phyloP scores from a whole-genome alignment of 2,329 filamentous ascomycete genomes.

The Allantophomopsis cytisporea region DNA sequence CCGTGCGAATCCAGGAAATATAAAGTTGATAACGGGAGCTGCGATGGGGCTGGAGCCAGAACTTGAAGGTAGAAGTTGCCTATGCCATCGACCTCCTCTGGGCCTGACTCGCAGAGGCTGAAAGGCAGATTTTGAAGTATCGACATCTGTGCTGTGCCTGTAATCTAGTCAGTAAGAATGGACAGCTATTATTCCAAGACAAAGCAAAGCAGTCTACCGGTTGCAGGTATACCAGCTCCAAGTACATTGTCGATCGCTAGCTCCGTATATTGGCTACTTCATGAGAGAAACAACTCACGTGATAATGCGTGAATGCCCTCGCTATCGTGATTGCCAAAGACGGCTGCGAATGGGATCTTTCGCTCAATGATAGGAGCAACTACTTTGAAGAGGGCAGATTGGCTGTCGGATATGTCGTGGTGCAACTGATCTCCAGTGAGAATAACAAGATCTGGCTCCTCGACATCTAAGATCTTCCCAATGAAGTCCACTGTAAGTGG shows the following conservation, averaged over 20 bases:
- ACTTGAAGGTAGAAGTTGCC: constrained; percentile 91
- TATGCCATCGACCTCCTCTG: constrained; percentile 69
- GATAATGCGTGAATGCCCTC: constrained; percentile 40
- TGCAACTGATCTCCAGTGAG: constrained; percentile 90
- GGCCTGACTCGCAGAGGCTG: constrained; percentile 68
- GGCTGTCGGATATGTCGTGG: constrained; percentile 73
- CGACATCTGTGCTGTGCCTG: constrained; percentile 55
- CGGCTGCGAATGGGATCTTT: constrained; percentile 79
- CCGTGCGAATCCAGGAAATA: constrained; percentile 87
- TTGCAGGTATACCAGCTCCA: constrained; percentile 8
- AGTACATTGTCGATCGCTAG: constrained; percentile 9
- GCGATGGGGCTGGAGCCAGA: constrained; percentile 58
- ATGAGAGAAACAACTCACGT: constrained; percentile 19
- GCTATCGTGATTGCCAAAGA: constrained; percentile 95
- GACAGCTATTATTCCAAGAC: constrained; percentile 11
- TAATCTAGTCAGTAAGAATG: constrained; percentile 17
- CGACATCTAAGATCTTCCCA: constrained; percentile 69
- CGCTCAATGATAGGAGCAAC: constrained; percentile 68
- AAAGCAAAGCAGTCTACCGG: constrained; percentile 7
- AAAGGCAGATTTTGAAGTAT: constrained; percentile 76
- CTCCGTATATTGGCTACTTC: constrained; percentile 9
- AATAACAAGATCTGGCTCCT: constrained; percentile 83
- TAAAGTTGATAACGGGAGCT: constrained; percentile 77
- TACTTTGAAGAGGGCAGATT: constrained; percentile 73
- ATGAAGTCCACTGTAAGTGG: constrained; percentile 81